These are phyloP conservation scores for Cavenderia fasciculata DNA, from an alignment of 78 protist species.

Conservation along the genomic window DNA sequence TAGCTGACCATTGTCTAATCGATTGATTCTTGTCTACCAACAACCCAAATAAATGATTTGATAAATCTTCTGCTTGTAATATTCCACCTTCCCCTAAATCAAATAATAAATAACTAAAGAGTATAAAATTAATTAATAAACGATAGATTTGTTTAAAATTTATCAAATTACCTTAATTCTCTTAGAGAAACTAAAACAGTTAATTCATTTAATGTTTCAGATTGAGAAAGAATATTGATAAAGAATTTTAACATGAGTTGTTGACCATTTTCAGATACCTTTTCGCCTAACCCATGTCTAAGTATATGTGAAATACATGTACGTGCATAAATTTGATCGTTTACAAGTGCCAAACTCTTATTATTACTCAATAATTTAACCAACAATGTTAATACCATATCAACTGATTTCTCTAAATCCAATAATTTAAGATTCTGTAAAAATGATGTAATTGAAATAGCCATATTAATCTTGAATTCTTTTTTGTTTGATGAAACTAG, in stretches of 20 bases:
- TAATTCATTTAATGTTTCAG: slow-evolving; percentile 8
- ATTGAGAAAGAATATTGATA: not conserved
- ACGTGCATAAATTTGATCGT: slow-evolving; percentile 33
- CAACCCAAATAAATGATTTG: not conserved
- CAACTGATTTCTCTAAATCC: slow-evolving; percentile 29
- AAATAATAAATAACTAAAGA: slow-evolving; percentile 19
- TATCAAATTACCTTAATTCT: slow-evolving; percentile 2
- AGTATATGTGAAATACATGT: slow-evolving; percentile 38
- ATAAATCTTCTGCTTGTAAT: not conserved
- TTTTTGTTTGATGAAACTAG: slow-evolving; percentile 35
- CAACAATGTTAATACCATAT: slow-evolving; percentile 4
- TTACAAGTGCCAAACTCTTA: not conserved
- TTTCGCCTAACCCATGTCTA: slow-evolving; percentile 56
- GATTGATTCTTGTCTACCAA: slow-evolving; percentile 38
- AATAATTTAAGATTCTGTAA: slow-evolving; percentile 9
- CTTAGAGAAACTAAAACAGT: not conserved
- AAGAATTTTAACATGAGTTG: slow-evolving; percentile 34
- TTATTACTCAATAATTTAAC: slow-evolving; percentile 20
- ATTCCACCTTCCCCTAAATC: slow-evolving; percentile 71
- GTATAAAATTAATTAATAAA: slow-evolving; percentile 28
- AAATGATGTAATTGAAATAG: slow-evolving; percentile 17
- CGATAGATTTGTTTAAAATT: no score
- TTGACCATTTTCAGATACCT: slow-evolving; percentile 44
- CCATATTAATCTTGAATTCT: slow-evolving; percentile 27
- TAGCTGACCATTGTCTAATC: slow-evolving; percentile 46